Conservation (phyloP, 768 basidiomycete species). For the Pholiota microspora region DNA sequence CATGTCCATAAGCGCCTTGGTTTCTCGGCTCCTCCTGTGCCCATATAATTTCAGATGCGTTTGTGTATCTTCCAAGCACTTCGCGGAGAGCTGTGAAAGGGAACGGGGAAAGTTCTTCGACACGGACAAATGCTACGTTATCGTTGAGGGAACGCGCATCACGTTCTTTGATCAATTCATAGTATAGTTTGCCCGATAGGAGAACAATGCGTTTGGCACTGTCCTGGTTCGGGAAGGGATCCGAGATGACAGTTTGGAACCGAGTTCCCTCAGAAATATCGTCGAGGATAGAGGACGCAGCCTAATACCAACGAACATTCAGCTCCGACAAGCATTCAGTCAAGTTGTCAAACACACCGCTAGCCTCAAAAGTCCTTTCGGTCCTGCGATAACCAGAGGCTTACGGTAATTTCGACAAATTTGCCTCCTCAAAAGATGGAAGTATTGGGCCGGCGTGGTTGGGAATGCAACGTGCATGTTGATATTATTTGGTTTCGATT, state of each 20-base stretch:
- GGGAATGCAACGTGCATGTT: constrained; percentile 88
- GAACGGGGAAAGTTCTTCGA: constrained; percentile 89
- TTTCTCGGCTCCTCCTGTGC: constrained; percentile 89
- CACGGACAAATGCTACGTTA: constrained; percentile 65
- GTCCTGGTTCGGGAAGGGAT: constrained; percentile 35
- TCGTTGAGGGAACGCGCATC: constrained; percentile 44
- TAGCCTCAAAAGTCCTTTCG: constrained; percentile 79
- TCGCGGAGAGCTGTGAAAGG: constrained; percentile 58
- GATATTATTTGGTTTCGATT: constrained; percentile 45
- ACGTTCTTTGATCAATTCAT: constrained; percentile 78
- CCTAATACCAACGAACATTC: constrained; percentile 37
- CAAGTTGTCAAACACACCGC: constrained; percentile 46
- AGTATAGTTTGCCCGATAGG: constrained; percentile 84
- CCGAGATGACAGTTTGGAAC: constrained; percentile 70
- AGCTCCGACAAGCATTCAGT: neutral
- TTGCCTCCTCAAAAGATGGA: constrained; percentile 89
- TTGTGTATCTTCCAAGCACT: constrained; percentile 44
- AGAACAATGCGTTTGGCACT: constrained; percentile 66
- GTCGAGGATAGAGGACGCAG: constrained; percentile 63
- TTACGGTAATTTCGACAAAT: constrained; percentile 83
- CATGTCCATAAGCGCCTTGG: constrained; percentile 79
- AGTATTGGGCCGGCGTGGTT: constrained; percentile 89
- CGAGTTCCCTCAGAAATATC: constrained; percentile 58
- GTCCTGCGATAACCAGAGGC: constrained; percentile 80
- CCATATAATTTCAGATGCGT: constrained; percentile 51